Conservation (phyloP, 805 yeast genomes). For the Grigorovia transvaalensis region DNA sequence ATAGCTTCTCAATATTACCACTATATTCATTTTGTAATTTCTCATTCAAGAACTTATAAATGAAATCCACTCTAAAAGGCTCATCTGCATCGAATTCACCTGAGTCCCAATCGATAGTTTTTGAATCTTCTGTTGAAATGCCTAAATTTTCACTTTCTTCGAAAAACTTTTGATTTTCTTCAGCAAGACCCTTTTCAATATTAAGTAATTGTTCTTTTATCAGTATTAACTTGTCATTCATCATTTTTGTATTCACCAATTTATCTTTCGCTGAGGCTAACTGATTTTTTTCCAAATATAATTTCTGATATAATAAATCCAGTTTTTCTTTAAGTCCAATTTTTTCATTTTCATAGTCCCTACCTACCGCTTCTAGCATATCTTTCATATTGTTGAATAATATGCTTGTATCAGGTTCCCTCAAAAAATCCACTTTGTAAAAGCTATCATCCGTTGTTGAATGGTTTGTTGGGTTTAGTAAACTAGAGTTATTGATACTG, state of each 20-base stretch:
- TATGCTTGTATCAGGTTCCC: constrained; percentile 18
- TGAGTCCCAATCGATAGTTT: constrained; percentile 29
- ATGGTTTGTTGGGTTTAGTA: not conserved
- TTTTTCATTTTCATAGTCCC: constrained; percentile 50
- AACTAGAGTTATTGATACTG: not conserved
- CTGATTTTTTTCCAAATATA: constrained; percentile 16
- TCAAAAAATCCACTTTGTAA: constrained; percentile 1
- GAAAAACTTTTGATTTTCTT: constrained; percentile 49
- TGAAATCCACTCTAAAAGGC: constrained; percentile 65
- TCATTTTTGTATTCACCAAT: constrained; percentile 24
- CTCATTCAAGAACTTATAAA: constrained; percentile 44
- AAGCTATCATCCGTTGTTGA: not conserved
- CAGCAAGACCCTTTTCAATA: constrained; percentile 51
- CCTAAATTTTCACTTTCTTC: constrained; percentile 32
- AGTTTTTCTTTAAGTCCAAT: constrained; percentile 42
- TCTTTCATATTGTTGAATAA: constrained; percentile 39
- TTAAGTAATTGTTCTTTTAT: constrained; percentile 48
- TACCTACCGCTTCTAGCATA: constrained; percentile 42
- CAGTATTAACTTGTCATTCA: constrained; percentile 46
- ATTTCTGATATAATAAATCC: constrained; percentile 39
- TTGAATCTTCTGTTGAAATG: constrained; percentile 20
- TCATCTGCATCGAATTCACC: constrained; percentile 79
- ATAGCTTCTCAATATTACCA: constrained; percentile 22
- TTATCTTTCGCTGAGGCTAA: constrained; percentile 20
- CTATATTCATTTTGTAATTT: constrained; percentile 28